Evolutionary conservation across 805 yeast species (phyloP), one percentile per base, ranked within the genome.

Genomic region (Suhomyces kilbournensis): DNA sequence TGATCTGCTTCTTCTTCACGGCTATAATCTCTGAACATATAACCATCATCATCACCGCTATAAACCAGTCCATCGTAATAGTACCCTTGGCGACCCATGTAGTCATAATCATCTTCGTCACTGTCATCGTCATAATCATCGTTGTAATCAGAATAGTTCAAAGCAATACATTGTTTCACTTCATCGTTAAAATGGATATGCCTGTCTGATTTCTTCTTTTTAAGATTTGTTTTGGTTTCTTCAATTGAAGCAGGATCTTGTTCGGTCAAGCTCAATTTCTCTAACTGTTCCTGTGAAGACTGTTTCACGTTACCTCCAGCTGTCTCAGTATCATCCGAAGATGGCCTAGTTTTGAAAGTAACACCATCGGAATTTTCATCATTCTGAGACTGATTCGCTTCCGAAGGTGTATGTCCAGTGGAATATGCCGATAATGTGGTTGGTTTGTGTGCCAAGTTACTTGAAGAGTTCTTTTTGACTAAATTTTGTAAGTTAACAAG

Each of bases 101-200:
- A 38, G 26, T 54, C 63, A 38, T 53, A 56, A 38, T 57, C 60
- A 47, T 62, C 64, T 48, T 65, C 62, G 44, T 63, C 64, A 43
- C 71, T 73, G n/a, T 74, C 76, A 42, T 71, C 76, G 44, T 67
- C 65, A n/a, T 70, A 67, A 14, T 65, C 68, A 47, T 63, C 64
- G 49, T 57, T 65, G 46, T 56, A 60, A 34, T 64, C 66, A 38
- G 62, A 58, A 10, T 64, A 64, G 52, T 79, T 83, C 9, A 92
- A 66, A 0, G 96, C 92, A 56, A 89, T 84, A 69, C 99, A 94
- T 69, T 94, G 99, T 67, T 90, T 92, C 30, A 94, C 99, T 50
- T 91, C 83, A 65, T 90, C 96, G 67, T 87, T 94, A 72, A 94
- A 94, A 69, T 92, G 98, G 55, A 94, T 92, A 60, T 82, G 96